phyloP scores from a whole-genome alignment of 257 asterid genomes.

The Handroanthus guayacan region DNA sequence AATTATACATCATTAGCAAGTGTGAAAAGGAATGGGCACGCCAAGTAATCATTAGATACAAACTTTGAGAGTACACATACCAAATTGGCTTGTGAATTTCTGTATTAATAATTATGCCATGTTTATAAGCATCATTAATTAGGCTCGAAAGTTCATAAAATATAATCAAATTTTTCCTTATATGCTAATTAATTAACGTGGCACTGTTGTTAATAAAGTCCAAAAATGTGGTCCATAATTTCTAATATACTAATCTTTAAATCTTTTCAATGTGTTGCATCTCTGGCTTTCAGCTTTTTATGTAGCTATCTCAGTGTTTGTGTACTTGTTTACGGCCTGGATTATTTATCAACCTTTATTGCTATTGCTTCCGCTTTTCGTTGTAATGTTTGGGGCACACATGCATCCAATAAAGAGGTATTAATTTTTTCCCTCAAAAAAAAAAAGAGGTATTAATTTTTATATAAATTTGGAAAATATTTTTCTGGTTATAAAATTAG shows the following conservation, averaged over 20 bases:
- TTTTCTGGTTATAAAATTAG: too few relatives aligned
- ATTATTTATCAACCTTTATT: constrained; percentile 26
- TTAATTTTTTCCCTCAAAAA: too few relatives aligned
- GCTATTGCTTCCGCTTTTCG: constrained; percentile 28
- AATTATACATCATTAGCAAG: constrained; percentile 31
- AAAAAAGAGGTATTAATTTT: background rate
- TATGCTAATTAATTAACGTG: constrained; percentile 11
- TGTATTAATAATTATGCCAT: constrained; percentile 23
- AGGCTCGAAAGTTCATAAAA: constrained; percentile 15
- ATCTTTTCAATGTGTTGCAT: constrained; percentile 33
- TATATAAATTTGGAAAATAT: too few relatives aligned
- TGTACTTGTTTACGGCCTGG: constrained; percentile 39
- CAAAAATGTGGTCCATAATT: constrained; percentile 29
- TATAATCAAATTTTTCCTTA: background rate
- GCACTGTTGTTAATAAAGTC: background rate
- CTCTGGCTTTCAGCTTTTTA: constrained; percentile 44
- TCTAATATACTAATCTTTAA: background rate
- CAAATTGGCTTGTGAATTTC: constrained; percentile 22
- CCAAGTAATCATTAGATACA: constrained; percentile 45
- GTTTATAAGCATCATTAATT: constrained; percentile 12
- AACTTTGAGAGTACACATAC: constrained; percentile 38
- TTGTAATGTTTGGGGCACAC: background rate
- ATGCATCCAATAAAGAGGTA: background rate
- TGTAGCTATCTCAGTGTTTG: constrained; percentile 12
- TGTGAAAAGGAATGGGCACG: constrained; percentile 40